These are phyloP conservation scores for Eleusine coracana DNA, from an alignment of 176 grass and related monocot genomes.

Conservation along the genomic window DNA sequence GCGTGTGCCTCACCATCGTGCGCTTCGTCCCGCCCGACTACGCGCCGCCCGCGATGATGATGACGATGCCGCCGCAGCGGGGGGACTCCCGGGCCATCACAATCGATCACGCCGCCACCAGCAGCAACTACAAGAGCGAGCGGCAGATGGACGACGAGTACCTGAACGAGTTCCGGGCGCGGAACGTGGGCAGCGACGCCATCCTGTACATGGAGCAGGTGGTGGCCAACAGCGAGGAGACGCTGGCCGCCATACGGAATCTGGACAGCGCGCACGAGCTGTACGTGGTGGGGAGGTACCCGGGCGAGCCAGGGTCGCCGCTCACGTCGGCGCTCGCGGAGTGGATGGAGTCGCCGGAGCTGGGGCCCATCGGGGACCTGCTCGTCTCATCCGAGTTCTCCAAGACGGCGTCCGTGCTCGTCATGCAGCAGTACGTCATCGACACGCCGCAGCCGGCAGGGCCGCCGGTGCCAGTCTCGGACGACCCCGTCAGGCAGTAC, in stretches of 20 bases:
- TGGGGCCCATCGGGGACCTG: constrained; percentile 72
- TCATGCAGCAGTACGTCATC: constrained; percentile 64
- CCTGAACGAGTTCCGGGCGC: constrained; percentile 53
- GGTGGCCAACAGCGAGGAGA: constrained; percentile 63
- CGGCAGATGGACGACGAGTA: constrained; percentile 65
- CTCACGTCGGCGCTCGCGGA: constrained; percentile 56
- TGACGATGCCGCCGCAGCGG: background rate
- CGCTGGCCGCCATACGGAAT: constrained; percentile 53
- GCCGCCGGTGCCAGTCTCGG: background rate
- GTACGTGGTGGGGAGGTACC: constrained; percentile 58
- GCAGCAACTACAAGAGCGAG: constrained; percentile 42
- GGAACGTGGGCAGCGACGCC: constrained; percentile 44
- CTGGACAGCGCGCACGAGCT: constrained; percentile 54
- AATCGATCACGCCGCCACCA: constrained; percentile 17
- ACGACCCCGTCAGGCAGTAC: constrained; percentile 51
- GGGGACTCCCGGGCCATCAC: constrained; percentile 47
- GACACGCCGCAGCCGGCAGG: background rate
- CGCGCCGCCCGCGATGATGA: constrained; percentile 1
- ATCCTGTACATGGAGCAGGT: constrained; percentile 60
- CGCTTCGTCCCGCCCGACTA: constrained; percentile 62
- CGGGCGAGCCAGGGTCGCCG: constrained; percentile 48
- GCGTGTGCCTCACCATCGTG: constrained; percentile 68
- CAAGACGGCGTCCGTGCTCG: constrained; percentile 57
- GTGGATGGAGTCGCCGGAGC: constrained; percentile 68
- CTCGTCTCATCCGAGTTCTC: constrained; percentile 51